These are phyloP conservation scores for Kitagawia praeruptora DNA, from an alignment of 129 eudicot species.

Conservation along the genomic window DNA sequence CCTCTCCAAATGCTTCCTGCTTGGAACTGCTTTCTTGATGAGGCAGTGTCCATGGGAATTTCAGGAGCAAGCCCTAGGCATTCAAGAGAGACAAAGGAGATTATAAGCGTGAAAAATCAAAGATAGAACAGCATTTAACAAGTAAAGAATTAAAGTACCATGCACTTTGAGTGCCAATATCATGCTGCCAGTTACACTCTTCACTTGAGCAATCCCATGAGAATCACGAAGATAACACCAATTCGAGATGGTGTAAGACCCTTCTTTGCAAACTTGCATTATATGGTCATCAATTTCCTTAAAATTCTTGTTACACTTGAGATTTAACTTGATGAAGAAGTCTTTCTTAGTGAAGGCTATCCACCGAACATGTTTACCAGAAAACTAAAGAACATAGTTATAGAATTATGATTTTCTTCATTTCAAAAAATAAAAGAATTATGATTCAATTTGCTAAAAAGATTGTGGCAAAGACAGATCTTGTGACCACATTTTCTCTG, in stretches of 20 bases:
- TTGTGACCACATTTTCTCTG: not conserved
- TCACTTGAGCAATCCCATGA: slow-evolving; percentile 64
- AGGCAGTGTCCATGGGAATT: slow-evolving; percentile 52
- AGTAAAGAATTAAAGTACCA: slow-evolving; percentile 16
- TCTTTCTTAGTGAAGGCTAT: too few relatives aligned
- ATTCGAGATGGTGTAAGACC: slow-evolving; percentile 61
- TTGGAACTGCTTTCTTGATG: slow-evolving; percentile 53
- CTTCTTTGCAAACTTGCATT: slow-evolving; percentile 57
- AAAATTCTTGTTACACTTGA: too few relatives aligned
- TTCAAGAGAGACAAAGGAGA: not conserved
- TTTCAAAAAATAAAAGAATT: too few relatives aligned
- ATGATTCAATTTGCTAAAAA: not conserved
- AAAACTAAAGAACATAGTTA: not conserved
- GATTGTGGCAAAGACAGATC: not conserved
- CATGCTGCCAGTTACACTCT: slow-evolving; percentile 56
- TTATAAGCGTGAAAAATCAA: not conserved
- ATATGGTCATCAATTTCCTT: slow-evolving; percentile 45
- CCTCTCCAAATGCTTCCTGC: slow-evolving; percentile 57
- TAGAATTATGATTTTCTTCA: too few relatives aligned
- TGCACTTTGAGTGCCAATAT: slow-evolving; percentile 55
- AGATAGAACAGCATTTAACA: not conserved
- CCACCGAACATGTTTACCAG: too few relatives aligned
- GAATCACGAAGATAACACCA: slow-evolving; percentile 70
- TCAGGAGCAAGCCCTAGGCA: slow-evolving; percentile 52
- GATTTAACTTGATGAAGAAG: too few relatives aligned